A percentile compares a stretch with the other conserved stretches of the same genome.
phyloP scores from a whole-genome alignment of 2,329 filamentous ascomycete species.

The Penicillium verrucosum region DNA sequence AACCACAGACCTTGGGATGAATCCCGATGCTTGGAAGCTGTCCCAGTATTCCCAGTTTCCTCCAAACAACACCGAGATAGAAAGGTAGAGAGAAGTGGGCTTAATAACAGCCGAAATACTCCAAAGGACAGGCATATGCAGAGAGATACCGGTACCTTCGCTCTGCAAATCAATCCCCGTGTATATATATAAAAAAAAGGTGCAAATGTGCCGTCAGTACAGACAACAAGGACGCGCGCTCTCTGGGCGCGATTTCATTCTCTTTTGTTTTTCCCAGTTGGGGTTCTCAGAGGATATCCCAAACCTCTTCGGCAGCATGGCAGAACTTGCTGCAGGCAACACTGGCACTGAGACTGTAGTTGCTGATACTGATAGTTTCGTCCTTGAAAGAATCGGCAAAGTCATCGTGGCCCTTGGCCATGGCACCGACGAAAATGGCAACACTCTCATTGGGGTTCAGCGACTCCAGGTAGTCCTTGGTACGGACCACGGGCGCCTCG shows the following conservation, averaged over 20 bases:
- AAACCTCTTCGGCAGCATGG: conserved; percentile 93
- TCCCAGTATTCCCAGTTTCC: conserved; percentile 3
- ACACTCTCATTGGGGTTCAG: conserved; percentile 84
- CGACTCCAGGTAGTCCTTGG: conserved; percentile 81
- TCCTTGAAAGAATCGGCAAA: conserved; percentile 94
- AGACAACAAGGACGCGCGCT: conserved; percentile 10
- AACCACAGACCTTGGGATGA: conserved; percentile 6
- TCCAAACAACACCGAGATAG: conserved; percentile 6
- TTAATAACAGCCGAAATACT: conserved; percentile 1
- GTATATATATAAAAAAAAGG: conserved; percentile 9
- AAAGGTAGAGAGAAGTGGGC: background rate
- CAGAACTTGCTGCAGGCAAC: conserved; percentile 99
- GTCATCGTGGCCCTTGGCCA: conserved; percentile 94
- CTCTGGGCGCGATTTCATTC: conserved; percentile 11
- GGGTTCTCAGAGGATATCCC: conserved; percentile 74
- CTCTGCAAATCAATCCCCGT: conserved; percentile 6
- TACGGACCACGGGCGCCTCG: conserved; percentile 80
- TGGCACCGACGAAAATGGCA: conserved; percentile 95
- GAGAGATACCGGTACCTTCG: background rate
- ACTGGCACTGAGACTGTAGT: conserved; percentile 94
- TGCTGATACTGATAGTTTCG: conserved; percentile 97
- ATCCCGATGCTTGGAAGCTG: conserved; percentile 10
- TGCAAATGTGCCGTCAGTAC: conserved; percentile 11
- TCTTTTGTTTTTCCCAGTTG: background rate
- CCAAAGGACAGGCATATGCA: background rate